Conservation (phyloP, 176 grass and related monocot species). For the Bonia amplexicaulis region DNA sequence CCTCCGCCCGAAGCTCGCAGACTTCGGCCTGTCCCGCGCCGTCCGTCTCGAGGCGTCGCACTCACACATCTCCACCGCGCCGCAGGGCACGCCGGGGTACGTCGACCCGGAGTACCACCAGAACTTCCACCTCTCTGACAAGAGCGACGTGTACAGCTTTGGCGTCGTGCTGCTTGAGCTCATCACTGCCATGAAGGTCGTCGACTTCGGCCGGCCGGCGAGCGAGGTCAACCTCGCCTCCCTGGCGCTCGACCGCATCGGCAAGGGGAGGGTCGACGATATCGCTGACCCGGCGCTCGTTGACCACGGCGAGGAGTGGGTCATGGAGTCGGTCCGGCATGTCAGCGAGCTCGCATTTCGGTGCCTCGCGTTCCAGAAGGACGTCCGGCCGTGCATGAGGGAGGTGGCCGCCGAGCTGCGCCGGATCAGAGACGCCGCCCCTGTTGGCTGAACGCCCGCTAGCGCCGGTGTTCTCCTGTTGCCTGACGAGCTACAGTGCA, state of each 20-base stretch:
- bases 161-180: conserved; percentile 95
- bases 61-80: conserved; percentile 82
- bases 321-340: conserved; percentile 47
- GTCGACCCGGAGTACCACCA: conserved; percentile 94
- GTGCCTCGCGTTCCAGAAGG: conserved; percentile 83
- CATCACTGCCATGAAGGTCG: conserved; percentile 86
- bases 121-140: conserved; percentile 87
- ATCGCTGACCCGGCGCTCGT: conserved; percentile 67
- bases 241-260: conserved; percentile 60
- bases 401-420: conserved; percentile 69
- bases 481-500: too few relatives aligned
- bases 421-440: conserved; percentile 32
- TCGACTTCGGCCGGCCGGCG: conserved; percentile 64
- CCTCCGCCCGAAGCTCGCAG: conserved; percentile 67
- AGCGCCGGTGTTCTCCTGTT: too few relatives aligned
- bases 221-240: conserved; percentile 77
- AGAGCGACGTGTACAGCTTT: conserved; percentile 99
- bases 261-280: conserved; percentile 52
- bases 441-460: too few relatives aligned
- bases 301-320: conserved; percentile 30
- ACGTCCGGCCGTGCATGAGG: conserved; percentile 68
- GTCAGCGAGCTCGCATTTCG: conserved; percentile 86
- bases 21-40: conserved; percentile 77
- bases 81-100: conserved; percentile 95
- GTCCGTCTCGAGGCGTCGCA: conserved; percentile 37